phyloP scores from a whole-genome alignment of 352 stramenopile genomes.

The Phytophthora sp. region DNA sequence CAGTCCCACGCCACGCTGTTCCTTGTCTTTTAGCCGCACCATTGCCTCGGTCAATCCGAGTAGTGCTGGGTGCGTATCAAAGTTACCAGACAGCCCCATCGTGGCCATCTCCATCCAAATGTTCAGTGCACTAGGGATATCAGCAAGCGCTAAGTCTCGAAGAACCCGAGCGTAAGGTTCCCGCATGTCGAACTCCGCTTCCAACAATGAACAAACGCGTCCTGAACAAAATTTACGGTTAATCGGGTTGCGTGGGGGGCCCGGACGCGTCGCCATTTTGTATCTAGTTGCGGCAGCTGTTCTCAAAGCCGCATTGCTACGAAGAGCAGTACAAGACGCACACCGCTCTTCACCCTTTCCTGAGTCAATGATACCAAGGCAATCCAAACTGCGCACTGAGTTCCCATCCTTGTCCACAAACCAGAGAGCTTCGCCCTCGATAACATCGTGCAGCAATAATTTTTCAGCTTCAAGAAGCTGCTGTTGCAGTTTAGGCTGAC shows the following conservation, averaged over 20 bases:
- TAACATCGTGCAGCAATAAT: constrained; percentile 70
- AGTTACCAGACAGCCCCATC: constrained; percentile 66
- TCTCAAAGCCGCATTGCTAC: constrained; percentile 59
- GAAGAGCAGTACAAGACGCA: constrained; percentile 48
- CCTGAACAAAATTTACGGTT: constrained; percentile 66
- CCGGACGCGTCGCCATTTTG: constrained; percentile 42
- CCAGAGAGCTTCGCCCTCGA: constrained; percentile 77
- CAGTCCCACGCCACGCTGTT: constrained; percentile 71
- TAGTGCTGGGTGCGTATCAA: constrained; percentile 66
- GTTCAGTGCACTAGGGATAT: constrained; percentile 55
- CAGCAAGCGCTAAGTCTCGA: constrained; percentile 58
- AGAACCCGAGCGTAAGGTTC: constrained; percentile 56
- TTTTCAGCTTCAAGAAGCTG: constrained; percentile 63
- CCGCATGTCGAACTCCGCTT: constrained; percentile 62
- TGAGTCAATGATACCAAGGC: constrained; percentile 50
- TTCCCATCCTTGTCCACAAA: constrained; percentile 82
- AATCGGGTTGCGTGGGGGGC: constrained; percentile 49
- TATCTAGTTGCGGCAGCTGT: constrained; percentile 38
- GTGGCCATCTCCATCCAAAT: constrained; percentile 73
- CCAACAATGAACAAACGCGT: constrained; percentile 56
- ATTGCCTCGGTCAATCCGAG: constrained; percentile 74
- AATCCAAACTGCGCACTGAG: constrained; percentile 75
- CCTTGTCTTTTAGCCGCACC: constrained; percentile 79
- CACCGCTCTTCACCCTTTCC: constrained; percentile 52
- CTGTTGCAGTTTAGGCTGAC: constrained; percentile 27